phyloP scores from a whole-genome alignment of 1,284 basidiomycete species.

The Hypsizygus ulmarius region DNA sequence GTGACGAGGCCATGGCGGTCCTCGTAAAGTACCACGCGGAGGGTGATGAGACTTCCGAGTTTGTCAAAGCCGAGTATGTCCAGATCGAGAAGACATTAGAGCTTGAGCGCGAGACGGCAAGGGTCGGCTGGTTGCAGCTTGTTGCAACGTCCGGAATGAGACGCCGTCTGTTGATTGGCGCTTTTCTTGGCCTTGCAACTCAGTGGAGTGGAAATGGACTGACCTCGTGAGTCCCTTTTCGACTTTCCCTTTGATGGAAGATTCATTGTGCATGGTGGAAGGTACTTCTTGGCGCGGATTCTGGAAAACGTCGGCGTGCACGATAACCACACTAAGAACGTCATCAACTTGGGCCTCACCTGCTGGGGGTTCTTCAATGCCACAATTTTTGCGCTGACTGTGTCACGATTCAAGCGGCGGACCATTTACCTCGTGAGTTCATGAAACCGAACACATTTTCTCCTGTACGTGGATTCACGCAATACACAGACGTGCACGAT shows the following conservation, averaged over 20 bases:
- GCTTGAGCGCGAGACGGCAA: slow-evolving; percentile 41
- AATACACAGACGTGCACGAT: slow-evolving; percentile 40
- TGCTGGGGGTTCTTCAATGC: slow-evolving; percentile 56
- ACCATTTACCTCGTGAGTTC: slow-evolving; percentile 47
- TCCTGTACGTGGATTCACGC: background rate
- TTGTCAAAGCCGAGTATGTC: slow-evolving; percentile 51
- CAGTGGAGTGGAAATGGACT: slow-evolving; percentile 58
- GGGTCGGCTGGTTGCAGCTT: slow-evolving; percentile 43
- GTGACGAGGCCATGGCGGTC: slow-evolving; percentile 47
- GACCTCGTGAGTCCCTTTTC: slow-evolving; percentile 38
- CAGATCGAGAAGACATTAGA: slow-evolving; percentile 54
- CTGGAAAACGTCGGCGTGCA: slow-evolving; percentile 46
- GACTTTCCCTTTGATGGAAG: background rate
- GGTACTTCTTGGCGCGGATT: slow-evolving; percentile 47
- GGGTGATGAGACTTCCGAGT: slow-evolving; percentile 43
- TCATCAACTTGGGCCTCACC: slow-evolving; percentile 53
- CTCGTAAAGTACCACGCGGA: slow-evolving; percentile 52
- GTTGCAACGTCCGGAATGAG: slow-evolving; percentile 49
- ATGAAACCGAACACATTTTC: background rate
- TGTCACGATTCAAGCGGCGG: slow-evolving; percentile 48
- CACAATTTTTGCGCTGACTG: slow-evolving; percentile 45
- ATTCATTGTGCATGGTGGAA: slow-evolving; percentile 16
- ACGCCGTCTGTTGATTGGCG: slow-evolving; percentile 41
- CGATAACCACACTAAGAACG: slow-evolving; percentile 47
- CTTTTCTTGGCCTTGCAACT: slow-evolving; percentile 46